Evolutionary conservation across 306 rosid genomes (phyloP).

Genomic region (Mucuna pruriens): DNA sequence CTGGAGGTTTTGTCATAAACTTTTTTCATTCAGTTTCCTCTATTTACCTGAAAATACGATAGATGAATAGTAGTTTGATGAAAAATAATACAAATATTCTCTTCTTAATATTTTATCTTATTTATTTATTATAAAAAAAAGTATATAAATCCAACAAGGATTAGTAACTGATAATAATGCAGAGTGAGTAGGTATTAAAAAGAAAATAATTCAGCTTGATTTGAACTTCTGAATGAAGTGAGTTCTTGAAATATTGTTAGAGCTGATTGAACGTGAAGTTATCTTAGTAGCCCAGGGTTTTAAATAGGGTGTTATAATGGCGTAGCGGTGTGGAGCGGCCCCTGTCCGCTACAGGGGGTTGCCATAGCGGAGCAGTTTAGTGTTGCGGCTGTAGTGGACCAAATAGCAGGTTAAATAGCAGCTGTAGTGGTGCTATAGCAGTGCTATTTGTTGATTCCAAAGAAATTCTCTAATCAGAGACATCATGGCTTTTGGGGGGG

Average conservation of each 20-base stretch:
- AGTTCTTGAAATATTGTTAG: not conserved
- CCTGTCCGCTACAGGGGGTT: too few relatives aligned
- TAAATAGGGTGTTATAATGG: too few relatives aligned
- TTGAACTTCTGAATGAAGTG: not conserved
- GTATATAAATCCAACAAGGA: not conserved
- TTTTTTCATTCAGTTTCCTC: not conserved
- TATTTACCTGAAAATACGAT: not conserved
- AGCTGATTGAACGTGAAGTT: not conserved
- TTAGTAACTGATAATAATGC: not conserved
- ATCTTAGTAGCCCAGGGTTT: too few relatives aligned
- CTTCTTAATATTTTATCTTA: not conserved
- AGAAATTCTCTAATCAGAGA: too few relatives aligned
- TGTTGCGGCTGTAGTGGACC: too few relatives aligned
- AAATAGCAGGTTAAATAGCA: too few relatives aligned
- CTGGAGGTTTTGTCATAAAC: not conserved
- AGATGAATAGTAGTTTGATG: not conserved
- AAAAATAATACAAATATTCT: not conserved
- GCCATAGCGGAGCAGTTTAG: too few relatives aligned
- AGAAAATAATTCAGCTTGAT: not conserved
- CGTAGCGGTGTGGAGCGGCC: too few relatives aligned
- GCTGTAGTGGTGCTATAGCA: too few relatives aligned
- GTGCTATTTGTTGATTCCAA: too few relatives aligned
- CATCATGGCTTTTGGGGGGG: too few relatives aligned
- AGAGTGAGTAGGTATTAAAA: not conserved
- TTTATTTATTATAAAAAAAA: not conserved